phyloP scores from a whole-genome alignment of 768 basidiomycete genomes.

The Infundibulicybe gibba region DNA sequence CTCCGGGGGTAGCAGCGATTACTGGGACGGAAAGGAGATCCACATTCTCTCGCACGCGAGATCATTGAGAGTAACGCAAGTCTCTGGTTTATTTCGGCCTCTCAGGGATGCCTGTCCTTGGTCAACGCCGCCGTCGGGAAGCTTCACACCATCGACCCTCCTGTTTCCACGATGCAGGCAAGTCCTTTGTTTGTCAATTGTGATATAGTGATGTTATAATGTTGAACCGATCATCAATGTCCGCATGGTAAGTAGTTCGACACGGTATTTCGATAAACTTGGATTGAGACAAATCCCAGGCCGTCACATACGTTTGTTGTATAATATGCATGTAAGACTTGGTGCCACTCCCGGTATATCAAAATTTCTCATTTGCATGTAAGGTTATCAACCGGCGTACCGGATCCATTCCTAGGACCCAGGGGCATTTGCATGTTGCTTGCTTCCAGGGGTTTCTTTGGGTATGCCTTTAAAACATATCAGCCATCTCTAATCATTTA shows the following conservation, averaged over 20 bases:
- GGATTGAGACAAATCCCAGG: background rate
- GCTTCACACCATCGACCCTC: no score
- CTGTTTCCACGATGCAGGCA: no score
- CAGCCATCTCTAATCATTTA: background rate
- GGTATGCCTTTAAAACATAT: constrained; percentile 31
- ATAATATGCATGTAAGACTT: constrained; percentile 42
- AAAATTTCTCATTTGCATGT: constrained; percentile 2
- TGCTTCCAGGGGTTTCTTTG: constrained; percentile 56
- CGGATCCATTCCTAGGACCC: constrained; percentile 65
- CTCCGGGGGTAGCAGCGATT: no score
- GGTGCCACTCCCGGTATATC: background rate
- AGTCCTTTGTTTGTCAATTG: no score
- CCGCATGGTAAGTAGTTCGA: constrained; percentile 14
- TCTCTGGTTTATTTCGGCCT: no score
- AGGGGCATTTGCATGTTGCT: constrained; percentile 61
- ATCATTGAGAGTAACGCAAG: no score
- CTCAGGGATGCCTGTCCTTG: no score
- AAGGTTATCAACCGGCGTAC: constrained; percentile 32
- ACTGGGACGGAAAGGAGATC: no score
- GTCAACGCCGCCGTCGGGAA: no score
- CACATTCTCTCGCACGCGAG: no score
- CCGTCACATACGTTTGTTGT: constrained; percentile 35
- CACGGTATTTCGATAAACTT: no score
- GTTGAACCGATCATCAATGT: constrained; percentile 15
- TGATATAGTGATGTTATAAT: no score